A percentile compares a stretch with the other conserved stretches of the same genome.
Evolutionary conservation across 1,139 yeast genomes (phyloP).

Genomic region (Wickerhamomyces sp.): DNA sequence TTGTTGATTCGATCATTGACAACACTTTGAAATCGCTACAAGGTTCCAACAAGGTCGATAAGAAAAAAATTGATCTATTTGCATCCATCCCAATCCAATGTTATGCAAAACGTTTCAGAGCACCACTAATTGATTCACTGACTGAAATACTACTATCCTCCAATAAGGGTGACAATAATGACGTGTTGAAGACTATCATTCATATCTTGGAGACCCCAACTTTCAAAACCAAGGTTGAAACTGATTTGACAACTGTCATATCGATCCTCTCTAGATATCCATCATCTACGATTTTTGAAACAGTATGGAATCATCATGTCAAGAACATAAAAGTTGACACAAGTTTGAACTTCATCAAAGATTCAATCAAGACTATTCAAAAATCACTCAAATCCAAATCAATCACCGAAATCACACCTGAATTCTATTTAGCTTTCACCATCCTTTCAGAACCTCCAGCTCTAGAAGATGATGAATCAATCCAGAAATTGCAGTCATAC

Average conservation of each 20-base stretch:
- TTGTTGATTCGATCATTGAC: constrained; percentile 27
- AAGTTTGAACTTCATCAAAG: constrained; percentile 18
- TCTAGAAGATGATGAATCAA: neutral
- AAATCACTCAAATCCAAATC: constrained; percentile 4
- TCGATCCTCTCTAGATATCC: constrained; percentile 3
- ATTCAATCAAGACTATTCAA: constrained; percentile 15
- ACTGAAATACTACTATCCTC: constrained; percentile 6
- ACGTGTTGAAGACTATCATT: constrained; percentile 25
- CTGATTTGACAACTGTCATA: constrained; percentile 29
- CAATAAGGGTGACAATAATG: constrained; percentile 8
- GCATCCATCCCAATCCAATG: constrained; percentile 45
- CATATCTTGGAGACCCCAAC: constrained; percentile 46
- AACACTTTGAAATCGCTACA: constrained; percentile 11
- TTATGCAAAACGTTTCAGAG: constrained; percentile 38
- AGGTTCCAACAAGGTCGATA: constrained; percentile 2
- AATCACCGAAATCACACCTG: constrained; percentile 9
- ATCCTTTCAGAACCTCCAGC: constrained; percentile 13
- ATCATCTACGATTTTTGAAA: constrained; percentile 23
- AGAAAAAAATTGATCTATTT: constrained; percentile 13
- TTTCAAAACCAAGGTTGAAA: constrained; percentile 45
- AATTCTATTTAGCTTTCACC: constrained; percentile 21
- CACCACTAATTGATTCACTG: constrained; percentile 34
- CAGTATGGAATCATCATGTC: constrained; percentile 31
- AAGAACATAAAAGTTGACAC: constrained; percentile 25
- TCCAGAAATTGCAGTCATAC: constrained; percentile 1